A percentile compares a stretch with the other conserved stretches of the same genome.
Evolutionary conservation across 1,284 basidiomycete genomes (phyloP).

Genomic region (Crucibulum parvulum): DNA sequence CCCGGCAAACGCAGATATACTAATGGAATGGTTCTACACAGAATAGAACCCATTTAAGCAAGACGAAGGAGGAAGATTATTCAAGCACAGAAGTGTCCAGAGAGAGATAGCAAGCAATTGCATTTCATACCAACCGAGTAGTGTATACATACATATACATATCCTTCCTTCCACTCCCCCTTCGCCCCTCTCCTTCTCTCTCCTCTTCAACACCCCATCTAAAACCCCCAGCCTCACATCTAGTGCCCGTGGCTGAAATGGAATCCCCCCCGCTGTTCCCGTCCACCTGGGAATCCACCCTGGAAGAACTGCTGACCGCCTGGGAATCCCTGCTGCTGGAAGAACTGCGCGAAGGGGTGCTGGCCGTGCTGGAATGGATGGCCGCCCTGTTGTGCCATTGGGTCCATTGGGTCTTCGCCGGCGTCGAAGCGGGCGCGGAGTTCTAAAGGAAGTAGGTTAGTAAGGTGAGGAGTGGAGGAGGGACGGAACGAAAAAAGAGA

Average conservation of each 20-base stretch:
- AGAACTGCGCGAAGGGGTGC: constrained; percentile 80
- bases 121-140: too few relatives aligned
- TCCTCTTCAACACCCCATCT: too few relatives aligned
- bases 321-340: constrained; percentile 53
- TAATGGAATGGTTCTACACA: too few relatives aligned
- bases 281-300: constrained; percentile 32
- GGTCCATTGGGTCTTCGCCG: constrained; percentile 98
- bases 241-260: constrained; percentile 28
- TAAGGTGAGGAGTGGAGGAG: not conserved
- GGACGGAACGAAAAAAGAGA: not conserved
- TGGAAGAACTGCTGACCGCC: constrained; percentile 67
- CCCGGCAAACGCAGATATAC: too few relatives aligned
- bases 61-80: too few relatives aligned
- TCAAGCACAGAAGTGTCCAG: too few relatives aligned
- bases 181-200: too few relatives aligned
- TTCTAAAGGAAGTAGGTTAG: constrained; percentile 52
- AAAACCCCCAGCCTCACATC: too few relatives aligned
- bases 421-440: constrained; percentile 89
- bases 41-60: too few relatives aligned
- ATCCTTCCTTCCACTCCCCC: too few relatives aligned
- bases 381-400: constrained; percentile 63
- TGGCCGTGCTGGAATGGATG: constrained; percentile 52
- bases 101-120: too few relatives aligned
- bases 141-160: too few relatives aligned
- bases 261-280: constrained; percentile 24